Evolutionary conservation across 768 basidiomycete genomes (phyloP).

Genomic region (Rhizopogon vulgaris): DNA sequence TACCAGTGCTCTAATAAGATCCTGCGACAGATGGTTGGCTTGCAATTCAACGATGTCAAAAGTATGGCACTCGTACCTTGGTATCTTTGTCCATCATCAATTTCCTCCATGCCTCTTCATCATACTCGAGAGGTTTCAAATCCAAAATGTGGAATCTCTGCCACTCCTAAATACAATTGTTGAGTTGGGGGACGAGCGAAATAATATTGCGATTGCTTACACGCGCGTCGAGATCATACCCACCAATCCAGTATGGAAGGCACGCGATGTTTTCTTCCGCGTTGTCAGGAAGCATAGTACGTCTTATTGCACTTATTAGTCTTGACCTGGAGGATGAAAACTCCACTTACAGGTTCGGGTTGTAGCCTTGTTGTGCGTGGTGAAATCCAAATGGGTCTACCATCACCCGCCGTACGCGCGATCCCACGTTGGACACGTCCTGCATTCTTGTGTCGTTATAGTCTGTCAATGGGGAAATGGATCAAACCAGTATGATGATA

Average conservation of each 20-base stretch:
- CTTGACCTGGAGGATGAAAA: background rate
- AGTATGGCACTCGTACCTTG: background rate
- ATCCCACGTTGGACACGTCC: background rate
- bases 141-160: background rate
- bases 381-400: background rate
- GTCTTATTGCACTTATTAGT: background rate
- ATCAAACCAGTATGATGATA: background rate
- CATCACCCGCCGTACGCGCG: background rate
- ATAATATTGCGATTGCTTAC: background rate
- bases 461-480: background rate
- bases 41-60: background rate
- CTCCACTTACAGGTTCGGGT: background rate
- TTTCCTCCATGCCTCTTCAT: background rate
- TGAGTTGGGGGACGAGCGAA: background rate
- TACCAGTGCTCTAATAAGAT: background rate
- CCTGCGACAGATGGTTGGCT: background rate
- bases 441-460: background rate
- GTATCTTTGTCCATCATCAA: background rate
- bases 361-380: background rate
- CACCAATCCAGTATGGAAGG: conserved; percentile 1
- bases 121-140: background rate
- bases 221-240: background rate
- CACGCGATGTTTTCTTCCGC: background rate
- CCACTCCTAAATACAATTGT: background rate
- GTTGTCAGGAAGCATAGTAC: background rate